Percentiles rank a stretch among this genome's conserved stretches.
phyloP scores from a whole-genome alignment of 139 green algal genomes.

The Dunaliella primolecta region DNA sequence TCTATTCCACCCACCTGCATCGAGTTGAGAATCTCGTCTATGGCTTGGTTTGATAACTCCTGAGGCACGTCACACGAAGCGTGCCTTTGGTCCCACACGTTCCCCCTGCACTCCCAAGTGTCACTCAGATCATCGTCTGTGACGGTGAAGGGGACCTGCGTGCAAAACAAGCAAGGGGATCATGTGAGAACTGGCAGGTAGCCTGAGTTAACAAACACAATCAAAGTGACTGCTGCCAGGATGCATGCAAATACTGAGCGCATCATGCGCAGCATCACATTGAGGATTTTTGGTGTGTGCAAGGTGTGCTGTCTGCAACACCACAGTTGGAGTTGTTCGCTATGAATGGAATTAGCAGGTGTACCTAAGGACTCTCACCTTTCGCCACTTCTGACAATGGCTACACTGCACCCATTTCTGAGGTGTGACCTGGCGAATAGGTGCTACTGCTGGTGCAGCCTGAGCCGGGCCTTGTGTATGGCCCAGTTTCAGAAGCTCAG shows the following conservation, averaged over 20 bases:
- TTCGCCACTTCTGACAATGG: conserved; percentile 78
- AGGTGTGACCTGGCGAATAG: background rate
- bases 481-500: background rate
- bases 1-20: conserved; percentile 39
- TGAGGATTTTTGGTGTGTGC: too few relatives aligned
- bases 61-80: conserved; percentile 62
- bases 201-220: too few relatives aligned
- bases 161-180: too few relatives aligned
- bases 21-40: conserved; percentile 66
- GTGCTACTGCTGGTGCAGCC: background rate
- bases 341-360: too few relatives aligned
- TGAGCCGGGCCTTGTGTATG: too few relatives aligned
- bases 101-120: conserved; percentile 72
- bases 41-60: conserved; percentile 64
- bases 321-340: too few relatives aligned
- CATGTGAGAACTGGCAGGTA: too few relatives aligned
- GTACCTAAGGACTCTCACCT: too few relatives aligned
- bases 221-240: too few relatives aligned
- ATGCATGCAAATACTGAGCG: too few relatives aligned
- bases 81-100: conserved; percentile 64
- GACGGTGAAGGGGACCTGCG: conserved; percentile 67
- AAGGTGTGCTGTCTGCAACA: too few relatives aligned
- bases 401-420: conserved; percentile 89
- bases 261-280: too few relatives aligned
- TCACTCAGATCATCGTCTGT: conserved; percentile 70